These are phyloP conservation scores for Kokia cookei DNA, from an alignment of 441 rosid genomes.

Conservation along the genomic window DNA sequence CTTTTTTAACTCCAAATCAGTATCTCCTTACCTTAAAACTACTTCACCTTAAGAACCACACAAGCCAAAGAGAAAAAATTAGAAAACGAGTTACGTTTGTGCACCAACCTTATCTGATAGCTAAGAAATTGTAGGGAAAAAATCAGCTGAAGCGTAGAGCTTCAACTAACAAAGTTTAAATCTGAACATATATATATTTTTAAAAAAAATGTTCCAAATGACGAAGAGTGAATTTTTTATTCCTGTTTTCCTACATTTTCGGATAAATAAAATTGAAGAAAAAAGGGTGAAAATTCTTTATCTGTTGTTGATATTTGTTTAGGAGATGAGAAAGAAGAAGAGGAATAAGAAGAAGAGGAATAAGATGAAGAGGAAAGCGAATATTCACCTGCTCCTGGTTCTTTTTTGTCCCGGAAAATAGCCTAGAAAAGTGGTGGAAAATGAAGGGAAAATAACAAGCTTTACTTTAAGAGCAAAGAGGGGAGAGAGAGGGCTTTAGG, in stretches of 20 bases:
- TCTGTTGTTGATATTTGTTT: background rate
- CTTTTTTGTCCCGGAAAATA: slow-evolving; percentile 1
- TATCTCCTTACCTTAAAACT: background rate
- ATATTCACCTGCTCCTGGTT: slow-evolving; percentile 25
- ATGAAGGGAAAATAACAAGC: background rate
- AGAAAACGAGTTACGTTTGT: background rate
- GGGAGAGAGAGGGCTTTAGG: background rate
- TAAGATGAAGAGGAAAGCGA: background rate
- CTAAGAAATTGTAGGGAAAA: background rate
- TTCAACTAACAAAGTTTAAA: background rate
- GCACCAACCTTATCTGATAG: background rate
- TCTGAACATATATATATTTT: background rate
- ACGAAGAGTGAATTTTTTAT: background rate
- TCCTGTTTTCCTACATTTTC: slow-evolving; percentile 2
- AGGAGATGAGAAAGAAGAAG: background rate
- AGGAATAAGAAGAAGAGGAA: background rate
- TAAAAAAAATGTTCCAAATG: background rate
- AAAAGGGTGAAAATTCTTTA: background rate
- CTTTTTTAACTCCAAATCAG: background rate
- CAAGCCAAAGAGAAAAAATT: background rate
- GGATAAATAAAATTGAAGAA: background rate
- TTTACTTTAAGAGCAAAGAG: background rate
- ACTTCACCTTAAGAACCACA: background rate
- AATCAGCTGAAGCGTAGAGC: background rate
- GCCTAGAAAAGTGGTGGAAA: slow-evolving; percentile 24